Base-by-base conservation (phyloP, 1,284 basidiomycete genomes). In the Marasmius tenuissimus region DNA sequence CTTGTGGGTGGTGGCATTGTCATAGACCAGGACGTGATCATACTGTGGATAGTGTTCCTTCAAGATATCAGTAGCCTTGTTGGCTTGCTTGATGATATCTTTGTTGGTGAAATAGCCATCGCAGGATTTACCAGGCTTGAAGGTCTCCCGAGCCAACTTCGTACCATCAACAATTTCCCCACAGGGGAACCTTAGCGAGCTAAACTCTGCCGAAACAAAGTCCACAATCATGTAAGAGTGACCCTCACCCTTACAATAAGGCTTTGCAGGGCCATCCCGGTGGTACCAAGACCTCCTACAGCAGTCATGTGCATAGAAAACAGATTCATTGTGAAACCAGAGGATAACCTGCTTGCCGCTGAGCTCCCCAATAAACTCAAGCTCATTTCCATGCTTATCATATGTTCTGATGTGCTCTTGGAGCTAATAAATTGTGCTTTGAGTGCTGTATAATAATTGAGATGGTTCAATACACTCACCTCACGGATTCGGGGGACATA, bases 1-100 rank as follows among this genome's bases (percentile, higher is more conserved):
- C 8, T 12, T 5, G 62, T 77, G 75, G 11, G 69, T 77, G 0
- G 72, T 67, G 1, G 75, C 73, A 60, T 79, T 79, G 60, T 78
- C 70, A 64, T 68, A 77, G 22, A 73, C 58, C 38, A 76, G 69
- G 37, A 74, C 60, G 61, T 75, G 74, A 2, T 70, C 57, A 22
- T 70, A 61, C 38, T 72, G 59, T 1, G 70, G 68, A 58, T 70
- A 76, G 27, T 71, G 42, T 33, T 63, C 40, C 18, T 63, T 37
- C 22, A 75, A 62, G 38, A 76, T 67, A 35, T 73, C 63, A 59
- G 75, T 73, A 14, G 72, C 72, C 16, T 48, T 53, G 8, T 63
- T 42, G 4, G 67, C 63, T 51, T 75, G 73, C 6, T 61, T 40
- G 14, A 71, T 11, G 38, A 75, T 65, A n/a, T 71, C 65, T 6